Conservation (phyloP, 2,329 filamentous ascomycete genomes). For the Alternaria novae-zelandiae region DNA sequence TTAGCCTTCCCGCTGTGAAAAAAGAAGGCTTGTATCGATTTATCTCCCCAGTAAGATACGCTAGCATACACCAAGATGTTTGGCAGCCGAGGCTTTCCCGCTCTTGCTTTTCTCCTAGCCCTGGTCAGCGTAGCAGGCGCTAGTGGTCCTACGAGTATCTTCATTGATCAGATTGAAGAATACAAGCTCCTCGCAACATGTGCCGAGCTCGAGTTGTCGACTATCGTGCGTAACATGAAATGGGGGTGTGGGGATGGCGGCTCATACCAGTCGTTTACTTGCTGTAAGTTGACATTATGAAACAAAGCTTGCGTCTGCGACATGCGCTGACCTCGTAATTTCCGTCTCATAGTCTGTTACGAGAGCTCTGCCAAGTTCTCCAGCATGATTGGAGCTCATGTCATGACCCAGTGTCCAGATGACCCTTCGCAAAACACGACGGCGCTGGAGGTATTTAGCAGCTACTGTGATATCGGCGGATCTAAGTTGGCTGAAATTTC, state of each 20-base stretch:
- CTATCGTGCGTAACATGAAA: background rate
- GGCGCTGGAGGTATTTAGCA: background rate
- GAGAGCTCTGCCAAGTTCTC: constrained; percentile 7
- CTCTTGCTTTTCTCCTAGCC: background rate
- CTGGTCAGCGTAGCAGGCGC: background rate
- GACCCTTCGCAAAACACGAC: background rate
- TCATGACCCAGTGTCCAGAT: background rate
- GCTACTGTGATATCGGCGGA: background rate
- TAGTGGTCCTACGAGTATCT: background rate
- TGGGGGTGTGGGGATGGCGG: background rate
- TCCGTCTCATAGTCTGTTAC: background rate
- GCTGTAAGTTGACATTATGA: background rate
- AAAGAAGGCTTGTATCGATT: background rate
- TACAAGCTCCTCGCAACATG: background rate
- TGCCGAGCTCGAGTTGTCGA: background rate
- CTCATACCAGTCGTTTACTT: background rate
- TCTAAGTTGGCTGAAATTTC: background rate
- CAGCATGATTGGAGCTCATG: background rate
- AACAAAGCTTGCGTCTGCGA: background rate
- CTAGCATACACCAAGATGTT: background rate
- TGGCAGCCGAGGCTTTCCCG: background rate
- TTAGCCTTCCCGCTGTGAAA: background rate
- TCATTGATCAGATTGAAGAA: background rate
- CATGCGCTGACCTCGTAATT: background rate
- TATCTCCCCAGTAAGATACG: background rate